These are phyloP conservation scores for Jatropha curcas DNA, from an alignment of 345 rosid genomes.

Conservation along the genomic window DNA sequence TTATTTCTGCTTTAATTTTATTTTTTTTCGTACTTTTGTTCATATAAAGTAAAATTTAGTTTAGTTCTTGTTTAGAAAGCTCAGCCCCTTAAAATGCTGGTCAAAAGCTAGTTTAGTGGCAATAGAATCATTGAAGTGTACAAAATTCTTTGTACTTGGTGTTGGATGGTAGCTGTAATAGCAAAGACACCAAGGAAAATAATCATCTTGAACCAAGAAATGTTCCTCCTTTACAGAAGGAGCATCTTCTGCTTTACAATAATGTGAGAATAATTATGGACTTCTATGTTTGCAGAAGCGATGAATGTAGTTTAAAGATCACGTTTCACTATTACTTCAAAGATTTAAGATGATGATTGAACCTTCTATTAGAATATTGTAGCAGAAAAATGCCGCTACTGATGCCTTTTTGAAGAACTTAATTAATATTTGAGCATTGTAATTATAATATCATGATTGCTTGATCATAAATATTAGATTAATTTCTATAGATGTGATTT, in stretches of 20 bases:
- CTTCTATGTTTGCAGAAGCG: not conserved
- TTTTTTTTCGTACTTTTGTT: constrained; percentile 3
- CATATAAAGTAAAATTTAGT: not conserved
- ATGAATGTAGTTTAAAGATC: not conserved
- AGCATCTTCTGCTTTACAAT: constrained; percentile 7
- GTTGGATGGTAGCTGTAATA: not conserved
- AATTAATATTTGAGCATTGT: not conserved
- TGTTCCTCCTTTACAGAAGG: constrained; percentile 2
- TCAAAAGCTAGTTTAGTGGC: constrained; percentile 8
- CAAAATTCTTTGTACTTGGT: not conserved
- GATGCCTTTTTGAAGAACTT: constrained; percentile 1
- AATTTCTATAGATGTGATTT: not conserved
- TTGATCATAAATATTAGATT: not conserved
- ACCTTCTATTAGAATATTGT: not conserved
- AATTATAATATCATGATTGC: not conserved
- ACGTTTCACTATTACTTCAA: not conserved
- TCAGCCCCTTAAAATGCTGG: not conserved
- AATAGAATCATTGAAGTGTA: not conserved
- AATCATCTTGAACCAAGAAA: not conserved
- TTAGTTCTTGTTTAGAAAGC: not conserved
- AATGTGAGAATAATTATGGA: not conserved
- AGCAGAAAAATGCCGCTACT: not conserved
- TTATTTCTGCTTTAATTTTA: constrained; percentile 36
- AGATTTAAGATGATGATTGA: not conserved
- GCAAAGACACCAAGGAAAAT: not conserved